Evolutionary conservation across 2,329 filamentous ascomycete species (phyloP), one percentile per base, ranked within the genome.

Genomic region (Colletotrichum sp.): DNA sequence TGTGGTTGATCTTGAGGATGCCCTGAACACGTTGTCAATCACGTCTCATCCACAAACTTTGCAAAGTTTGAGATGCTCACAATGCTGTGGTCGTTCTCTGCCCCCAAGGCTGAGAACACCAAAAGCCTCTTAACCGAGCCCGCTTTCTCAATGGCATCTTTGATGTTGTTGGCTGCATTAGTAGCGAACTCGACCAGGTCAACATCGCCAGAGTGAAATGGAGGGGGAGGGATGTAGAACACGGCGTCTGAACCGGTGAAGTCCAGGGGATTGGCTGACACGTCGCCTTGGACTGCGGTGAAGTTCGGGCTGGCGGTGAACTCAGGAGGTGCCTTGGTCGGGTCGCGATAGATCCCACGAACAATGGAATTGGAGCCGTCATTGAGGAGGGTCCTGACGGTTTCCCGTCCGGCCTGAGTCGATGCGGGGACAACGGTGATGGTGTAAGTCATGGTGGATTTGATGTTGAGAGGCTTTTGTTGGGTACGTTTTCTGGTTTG

Each of bases 341-440:
- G 60, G n/a, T 84, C 78, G 5, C 83, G 79, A 52, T 85, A 85
- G 66, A 84, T 77, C 7, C 77, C 83, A 5, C 78, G 79, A 59
- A 85, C 69, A 13, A 30, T 8, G 1, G 79, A 0, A 5, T 16
- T 39, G 7, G 34, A 39, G 0, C 78, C 57, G 7, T 80, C 78
- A 8, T 57, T 57, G 1, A 85, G 76, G 4, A 85, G 79, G 8
- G 32, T 28, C 1, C 81, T 79, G 24, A 85, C 81, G 1, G 83
- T 80, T 18, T 80, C 81, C 24, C 76, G 75, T 12, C 82, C 83
- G 26, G 79, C 82, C 49, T 82, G 78, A 8, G 82, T 82, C 5
- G 83, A 84, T 13, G 83, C 83, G 12, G 83, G 83, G 1, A 84
- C 28, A 21, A 85, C 65, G 6, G 81, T 83, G 72, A 84, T 78